Evolutionary conservation across 73 alveolate genomes (phyloP).

Genomic region (Tetrahymena thermophila): DNA sequence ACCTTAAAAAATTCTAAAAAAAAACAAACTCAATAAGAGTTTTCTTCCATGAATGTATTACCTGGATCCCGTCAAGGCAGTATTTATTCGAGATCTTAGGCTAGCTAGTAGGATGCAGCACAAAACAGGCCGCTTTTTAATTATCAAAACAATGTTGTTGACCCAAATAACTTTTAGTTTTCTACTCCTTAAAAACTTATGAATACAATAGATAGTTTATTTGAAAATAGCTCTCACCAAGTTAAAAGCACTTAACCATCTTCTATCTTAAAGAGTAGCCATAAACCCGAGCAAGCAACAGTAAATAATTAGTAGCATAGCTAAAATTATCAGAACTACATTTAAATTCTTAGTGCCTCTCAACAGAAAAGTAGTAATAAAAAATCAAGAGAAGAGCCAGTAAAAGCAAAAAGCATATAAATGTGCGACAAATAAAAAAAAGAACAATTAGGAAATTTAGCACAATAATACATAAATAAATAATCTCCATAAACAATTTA

Average conservation of each 20-base stretch:
- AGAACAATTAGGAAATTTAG: not conserved
- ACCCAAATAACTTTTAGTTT: not conserved
- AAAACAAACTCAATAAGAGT: not conserved
- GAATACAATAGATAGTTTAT: not conserved
- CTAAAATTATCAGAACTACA: not conserved
- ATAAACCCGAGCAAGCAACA: not conserved
- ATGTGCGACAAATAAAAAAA: not conserved
- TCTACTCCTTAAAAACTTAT: not conserved
- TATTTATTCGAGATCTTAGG: not conserved
- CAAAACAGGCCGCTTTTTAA: not conserved
- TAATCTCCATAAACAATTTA: not conserved
- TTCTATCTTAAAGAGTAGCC: not conserved
- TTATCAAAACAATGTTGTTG: not conserved
- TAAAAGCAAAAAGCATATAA: not conserved
- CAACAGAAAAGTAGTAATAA: not conserved
- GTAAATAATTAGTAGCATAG: not conserved
- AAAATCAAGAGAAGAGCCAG: not conserved
- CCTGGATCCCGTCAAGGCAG: not conserved
- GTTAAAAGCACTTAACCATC: not conserved
- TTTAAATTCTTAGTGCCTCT: not conserved
- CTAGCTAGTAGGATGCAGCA: not conserved
- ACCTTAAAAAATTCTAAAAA: not conserved
- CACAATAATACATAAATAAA: not conserved
- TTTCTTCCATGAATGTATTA: not conserved
- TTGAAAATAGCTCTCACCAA: not conserved